Percentiles rank a stretch among this genome's conserved stretches.
phyloP scores from a whole-genome alignment of 2,329 filamentous ascomycete genomes.

The Metarhizium album region DNA sequence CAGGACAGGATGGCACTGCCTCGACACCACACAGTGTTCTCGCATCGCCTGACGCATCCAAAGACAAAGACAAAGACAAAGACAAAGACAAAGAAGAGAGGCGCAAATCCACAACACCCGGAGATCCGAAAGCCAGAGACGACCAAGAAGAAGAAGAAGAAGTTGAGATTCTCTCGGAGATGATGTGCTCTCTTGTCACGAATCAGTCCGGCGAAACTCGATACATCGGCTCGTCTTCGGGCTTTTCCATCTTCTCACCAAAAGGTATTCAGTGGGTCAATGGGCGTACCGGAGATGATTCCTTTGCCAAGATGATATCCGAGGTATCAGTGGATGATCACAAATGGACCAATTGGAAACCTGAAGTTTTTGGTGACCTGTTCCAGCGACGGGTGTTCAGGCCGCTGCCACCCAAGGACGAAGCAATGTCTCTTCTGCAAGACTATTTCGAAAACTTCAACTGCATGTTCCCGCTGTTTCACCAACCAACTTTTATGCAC shows the following conservation, averaged over 20 bases:
- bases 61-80: slow-evolving; percentile 24
- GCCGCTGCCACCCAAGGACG: slow-evolving; percentile 72
- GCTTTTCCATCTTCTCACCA: slow-evolving; percentile 96
- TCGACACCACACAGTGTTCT: slow-evolving; percentile 44
- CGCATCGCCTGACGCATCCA: slow-evolving; percentile 38
- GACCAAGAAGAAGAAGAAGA: slow-evolving; percentile 53
- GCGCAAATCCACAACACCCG: slow-evolving; percentile 27
- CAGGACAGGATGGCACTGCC: slow-evolving; percentile 29
- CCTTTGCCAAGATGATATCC: slow-evolving; percentile 90
- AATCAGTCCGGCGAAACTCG: slow-evolving; percentile 90
- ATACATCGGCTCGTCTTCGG: slow-evolving; percentile 96
- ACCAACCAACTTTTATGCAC: slow-evolving; percentile 98
- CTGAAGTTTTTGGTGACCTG: slow-evolving; percentile 90
- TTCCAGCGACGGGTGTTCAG: slow-evolving; percentile 80
- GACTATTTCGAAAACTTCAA: slow-evolving; percentile 99
- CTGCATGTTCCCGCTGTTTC: slow-evolving; percentile 94
- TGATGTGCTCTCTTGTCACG: slow-evolving; percentile 97
- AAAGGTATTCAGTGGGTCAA: slow-evolving; percentile 99
- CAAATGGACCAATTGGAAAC: slow-evolving; percentile 96
- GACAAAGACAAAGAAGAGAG: slow-evolving; percentile 22
- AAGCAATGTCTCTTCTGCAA: slow-evolving; percentile 76
- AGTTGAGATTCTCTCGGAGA: slow-evolving; percentile 82
- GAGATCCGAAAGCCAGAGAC: slow-evolving; percentile 31
- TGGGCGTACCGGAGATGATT: slow-evolving; percentile 89
- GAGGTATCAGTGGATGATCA: slow-evolving; percentile 85